Percentiles rank a stretch among this genome's conserved stretches.
Evolutionary conservation across 2,329 filamentous ascomycete genomes (phyloP).

Genomic region (Apiospora sp.): DNA sequence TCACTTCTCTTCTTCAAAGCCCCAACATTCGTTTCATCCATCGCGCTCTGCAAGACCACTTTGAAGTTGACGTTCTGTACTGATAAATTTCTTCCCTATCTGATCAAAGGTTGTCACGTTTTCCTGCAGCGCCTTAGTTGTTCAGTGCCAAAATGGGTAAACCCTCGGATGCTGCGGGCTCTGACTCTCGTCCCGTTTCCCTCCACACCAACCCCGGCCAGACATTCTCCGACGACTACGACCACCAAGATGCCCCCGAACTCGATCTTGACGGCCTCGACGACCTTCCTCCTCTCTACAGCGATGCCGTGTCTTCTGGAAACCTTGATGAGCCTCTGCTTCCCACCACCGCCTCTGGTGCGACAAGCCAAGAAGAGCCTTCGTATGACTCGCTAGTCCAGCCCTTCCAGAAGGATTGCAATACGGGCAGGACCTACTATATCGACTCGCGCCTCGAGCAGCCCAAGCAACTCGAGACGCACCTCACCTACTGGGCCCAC

Average conservation of each 20-base stretch:
- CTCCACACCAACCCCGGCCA: constrained; percentile 39
- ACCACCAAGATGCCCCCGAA: constrained; percentile 38
- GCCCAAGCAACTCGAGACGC: constrained; percentile 52
- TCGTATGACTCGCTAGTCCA: not conserved
- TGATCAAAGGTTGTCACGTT: not conserved
- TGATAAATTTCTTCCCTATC: no score
- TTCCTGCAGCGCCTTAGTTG: not conserved
- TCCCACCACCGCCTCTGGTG: not conserved
- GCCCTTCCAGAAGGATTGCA: constrained; percentile 22
- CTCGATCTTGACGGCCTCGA: constrained; percentile 37
- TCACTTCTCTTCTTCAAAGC: not conserved
- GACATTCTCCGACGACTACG: constrained; percentile 30
- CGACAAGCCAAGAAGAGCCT: not conserved
- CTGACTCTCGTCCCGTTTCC: constrained; percentile 37
- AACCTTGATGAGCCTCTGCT: not conserved
- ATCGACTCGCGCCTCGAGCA: constrained; percentile 55
- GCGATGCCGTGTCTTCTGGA: constrained; percentile 32
- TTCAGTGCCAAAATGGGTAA: constrained; percentile 38
- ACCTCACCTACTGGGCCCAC: constrained; percentile 53
- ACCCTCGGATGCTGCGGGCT: constrained; percentile 29
- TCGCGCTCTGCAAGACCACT: not conserved
- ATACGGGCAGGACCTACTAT: constrained; percentile 50
- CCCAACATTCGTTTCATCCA: not conserved
- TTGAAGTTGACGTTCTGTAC: no score
- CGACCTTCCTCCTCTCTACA: constrained; percentile 42